These are phyloP conservation scores for Fusarium protoensiforme DNA, from an alignment of 2,329 filamentous ascomycete genomes.

Conservation along the genomic window DNA sequence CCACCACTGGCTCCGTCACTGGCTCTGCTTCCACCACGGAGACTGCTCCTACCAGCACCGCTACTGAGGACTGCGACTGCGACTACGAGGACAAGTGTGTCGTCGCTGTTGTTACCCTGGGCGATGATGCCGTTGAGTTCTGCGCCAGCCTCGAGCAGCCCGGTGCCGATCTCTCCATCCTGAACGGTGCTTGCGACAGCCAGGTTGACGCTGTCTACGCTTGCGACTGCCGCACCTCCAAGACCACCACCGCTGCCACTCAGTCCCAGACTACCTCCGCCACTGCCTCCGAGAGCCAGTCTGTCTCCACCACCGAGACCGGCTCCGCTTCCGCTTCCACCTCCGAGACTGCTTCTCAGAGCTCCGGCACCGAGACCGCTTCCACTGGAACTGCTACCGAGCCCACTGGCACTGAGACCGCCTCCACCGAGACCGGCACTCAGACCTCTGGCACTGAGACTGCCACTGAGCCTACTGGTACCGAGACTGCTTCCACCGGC, in stretches of 20 bases:
- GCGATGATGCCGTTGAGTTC: neutral
- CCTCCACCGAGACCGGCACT: no score
- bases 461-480: neutral
- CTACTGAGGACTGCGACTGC: neutral
- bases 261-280: neutral
- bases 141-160: neutral
- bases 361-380: neutral
- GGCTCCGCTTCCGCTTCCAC: neutral
- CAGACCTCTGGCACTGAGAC: no score
- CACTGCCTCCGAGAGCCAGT: neutral
- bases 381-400: neutral
- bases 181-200: neutral
- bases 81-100: neutral
- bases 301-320: neutral
- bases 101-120: neutral
- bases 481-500: neutral
- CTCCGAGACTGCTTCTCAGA: neutral
- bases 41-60: neutral
- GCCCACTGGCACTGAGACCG: no score
- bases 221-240: neutral
- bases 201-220: neutral
- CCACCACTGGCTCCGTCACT: neutral
- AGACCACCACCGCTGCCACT: neutral
- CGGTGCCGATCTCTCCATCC: neutral
- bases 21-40: neutral